A percentile compares a stretch with the other conserved stretches of the same genome.
Conservation (phyloP, 169 alveolate species). For the Theileria equi region DNA sequence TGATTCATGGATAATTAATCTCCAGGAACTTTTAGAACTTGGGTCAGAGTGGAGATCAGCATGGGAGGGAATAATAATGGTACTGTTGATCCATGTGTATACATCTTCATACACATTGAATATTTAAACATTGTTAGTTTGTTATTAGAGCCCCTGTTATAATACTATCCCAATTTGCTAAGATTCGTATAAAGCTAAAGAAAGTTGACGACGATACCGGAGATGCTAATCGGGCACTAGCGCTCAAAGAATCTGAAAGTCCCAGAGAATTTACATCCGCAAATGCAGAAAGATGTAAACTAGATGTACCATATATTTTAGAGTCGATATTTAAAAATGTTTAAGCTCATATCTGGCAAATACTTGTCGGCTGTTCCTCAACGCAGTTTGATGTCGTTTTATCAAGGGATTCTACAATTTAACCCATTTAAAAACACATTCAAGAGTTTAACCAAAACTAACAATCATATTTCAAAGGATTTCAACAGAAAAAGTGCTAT, state of each 20-base stretch:
- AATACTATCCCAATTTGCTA: constrained; percentile 15
- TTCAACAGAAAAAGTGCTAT: too few species aligned
- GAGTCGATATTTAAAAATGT: too few species aligned
- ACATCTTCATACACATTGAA: background rate
- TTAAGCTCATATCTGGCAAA: too few species aligned
- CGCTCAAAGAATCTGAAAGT: background rate
- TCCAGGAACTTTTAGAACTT: background rate
- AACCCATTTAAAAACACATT: too few species aligned
- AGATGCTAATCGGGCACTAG: background rate
- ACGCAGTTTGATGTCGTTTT: too few species aligned
- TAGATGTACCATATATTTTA: too few species aligned
- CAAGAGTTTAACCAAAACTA: too few species aligned
- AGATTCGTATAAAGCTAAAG: constrained; percentile 2
- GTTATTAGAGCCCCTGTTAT: background rate
- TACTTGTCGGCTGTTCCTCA: too few species aligned
- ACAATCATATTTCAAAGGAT: too few species aligned
- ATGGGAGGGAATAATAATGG: constrained; percentile 5
- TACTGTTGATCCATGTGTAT: background rate
- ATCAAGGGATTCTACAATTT: too few species aligned
- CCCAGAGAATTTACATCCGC: background rate
- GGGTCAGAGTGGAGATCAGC: constrained; percentile 12
- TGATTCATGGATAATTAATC: background rate
- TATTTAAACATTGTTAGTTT: constrained; percentile 4
- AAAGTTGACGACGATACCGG: constrained; percentile 4
- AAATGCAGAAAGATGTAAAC: background rate